These are phyloP conservation scores for Carex parvula DNA, from an alignment of 176 grass and related monocot species.

Conservation along the genomic window DNA sequence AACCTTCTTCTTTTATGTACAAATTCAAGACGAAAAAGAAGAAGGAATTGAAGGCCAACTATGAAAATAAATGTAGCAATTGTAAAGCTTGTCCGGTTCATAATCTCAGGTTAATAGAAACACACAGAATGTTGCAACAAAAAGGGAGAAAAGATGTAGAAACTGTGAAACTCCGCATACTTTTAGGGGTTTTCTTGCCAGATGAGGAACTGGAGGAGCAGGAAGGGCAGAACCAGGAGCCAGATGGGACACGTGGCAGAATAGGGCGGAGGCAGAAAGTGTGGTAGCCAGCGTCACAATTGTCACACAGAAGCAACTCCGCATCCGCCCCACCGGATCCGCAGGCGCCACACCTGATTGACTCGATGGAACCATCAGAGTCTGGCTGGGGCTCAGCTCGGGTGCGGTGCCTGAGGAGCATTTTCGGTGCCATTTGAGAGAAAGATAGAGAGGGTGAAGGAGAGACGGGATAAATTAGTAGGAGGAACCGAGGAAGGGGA, in stretches of 20 bases:
- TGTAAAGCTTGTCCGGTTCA: not conserved
- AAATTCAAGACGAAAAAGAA: not conserved
- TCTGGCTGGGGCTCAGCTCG: conserved; percentile 21
- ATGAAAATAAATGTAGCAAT: not conserved
- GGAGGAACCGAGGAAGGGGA: not conserved
- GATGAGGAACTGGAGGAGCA: conserved; percentile 31
- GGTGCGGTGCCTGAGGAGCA: conserved; percentile 37
- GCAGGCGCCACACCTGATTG: conserved; percentile 51
- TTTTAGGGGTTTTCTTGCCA: conserved; percentile 48
- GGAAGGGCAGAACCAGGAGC: conserved; percentile 78
- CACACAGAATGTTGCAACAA: not conserved
- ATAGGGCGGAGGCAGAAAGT: conserved; percentile 93
- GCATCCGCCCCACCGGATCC: conserved; percentile 50
- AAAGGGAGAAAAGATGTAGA: not conserved
- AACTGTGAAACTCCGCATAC: conserved; percentile 15
- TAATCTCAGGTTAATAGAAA: not conserved
- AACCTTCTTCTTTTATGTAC: not conserved
- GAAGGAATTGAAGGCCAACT: not conserved
- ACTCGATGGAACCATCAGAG: conserved; percentile 4
- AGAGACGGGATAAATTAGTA: not conserved
- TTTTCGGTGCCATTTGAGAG: conserved; percentile 31
- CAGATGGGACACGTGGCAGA: conserved; percentile 64
- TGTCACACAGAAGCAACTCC: conserved; percentile 87
- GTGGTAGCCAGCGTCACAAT: conserved; percentile 74
- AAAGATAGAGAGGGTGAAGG: not conserved